Conservation (phyloP, 257 asterid genomes). For the Forsythia suspensa region DNA sequence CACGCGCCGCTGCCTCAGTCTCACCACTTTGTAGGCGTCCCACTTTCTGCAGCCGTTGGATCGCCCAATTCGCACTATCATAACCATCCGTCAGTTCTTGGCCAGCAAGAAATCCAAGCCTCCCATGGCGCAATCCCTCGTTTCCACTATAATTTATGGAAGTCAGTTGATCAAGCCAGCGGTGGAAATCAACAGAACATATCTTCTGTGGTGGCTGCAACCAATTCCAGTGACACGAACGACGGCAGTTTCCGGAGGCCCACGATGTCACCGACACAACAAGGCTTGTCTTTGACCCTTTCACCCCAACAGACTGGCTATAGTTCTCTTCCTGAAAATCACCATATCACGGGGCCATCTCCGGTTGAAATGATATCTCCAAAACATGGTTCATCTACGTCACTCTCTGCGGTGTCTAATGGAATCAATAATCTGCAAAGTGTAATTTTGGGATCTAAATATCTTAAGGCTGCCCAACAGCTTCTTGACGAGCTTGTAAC, state of each 20-base stretch:
- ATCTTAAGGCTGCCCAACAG: conserved; percentile 60
- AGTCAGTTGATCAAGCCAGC: conserved; percentile 14
- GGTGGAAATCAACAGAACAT: conserved; percentile 24
- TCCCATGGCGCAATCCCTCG: conserved; percentile 27
- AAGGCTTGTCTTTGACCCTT: conserved; percentile 64
- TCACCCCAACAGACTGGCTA: conserved; percentile 43
- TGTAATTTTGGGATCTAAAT: conserved; percentile 57
- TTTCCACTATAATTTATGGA: conserved; percentile 32
- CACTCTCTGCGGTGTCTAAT: conserved; percentile 25
- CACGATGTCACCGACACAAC: conserved; percentile 34
- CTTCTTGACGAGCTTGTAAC: conserved; percentile 66
- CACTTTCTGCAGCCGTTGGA: conserved; percentile 26
- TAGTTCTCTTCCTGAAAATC: conserved; percentile 26
- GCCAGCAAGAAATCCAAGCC: conserved; percentile 31
- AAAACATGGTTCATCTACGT: conserved; percentile 27
- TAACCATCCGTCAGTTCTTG: conserved; percentile 23
- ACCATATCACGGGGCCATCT: background rate
- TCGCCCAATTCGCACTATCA: conserved; percentile 19
- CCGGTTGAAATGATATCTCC: background rate
- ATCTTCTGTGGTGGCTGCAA: conserved; percentile 15
- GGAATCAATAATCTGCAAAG: conserved; percentile 31
- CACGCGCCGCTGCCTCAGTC: conserved; percentile 43
- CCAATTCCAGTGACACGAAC: background rate
- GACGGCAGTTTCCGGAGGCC: conserved; percentile 15
- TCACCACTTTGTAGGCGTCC: conserved; percentile 47